Conservation (phyloP, 768 basidiomycete species). For the Mycena galericulata region DNA sequence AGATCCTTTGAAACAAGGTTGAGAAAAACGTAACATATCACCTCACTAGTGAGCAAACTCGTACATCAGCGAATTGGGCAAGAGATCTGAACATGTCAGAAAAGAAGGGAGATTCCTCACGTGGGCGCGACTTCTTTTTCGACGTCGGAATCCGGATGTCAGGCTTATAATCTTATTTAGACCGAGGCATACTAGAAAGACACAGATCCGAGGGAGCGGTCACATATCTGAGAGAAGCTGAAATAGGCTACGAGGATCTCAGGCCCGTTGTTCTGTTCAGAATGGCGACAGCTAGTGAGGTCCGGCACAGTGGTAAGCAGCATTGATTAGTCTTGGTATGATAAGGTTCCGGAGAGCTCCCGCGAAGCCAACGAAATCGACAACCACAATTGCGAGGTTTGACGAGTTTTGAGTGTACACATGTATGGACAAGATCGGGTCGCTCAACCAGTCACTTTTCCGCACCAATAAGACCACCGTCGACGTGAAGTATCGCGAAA, state of each 20-base stretch:
- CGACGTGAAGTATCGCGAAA: neutral
- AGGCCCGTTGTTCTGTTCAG: neutral
- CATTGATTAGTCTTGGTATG: slow-evolving; percentile 4
- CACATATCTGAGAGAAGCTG: slow-evolving; percentile 4
- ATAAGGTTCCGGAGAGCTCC: neutral
- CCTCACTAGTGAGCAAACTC: neutral
- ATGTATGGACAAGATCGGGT: neutral
- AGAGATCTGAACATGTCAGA: neutral
- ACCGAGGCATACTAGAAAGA: neutral
- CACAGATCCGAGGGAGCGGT: slow-evolving; percentile 32
- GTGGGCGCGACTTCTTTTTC: slow-evolving; percentile 19
- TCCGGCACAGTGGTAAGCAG: slow-evolving; percentile 20
- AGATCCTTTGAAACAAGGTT: neutral
- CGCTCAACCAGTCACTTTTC: slow-evolving; percentile 6
- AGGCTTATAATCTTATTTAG: slow-evolving; percentile 27
- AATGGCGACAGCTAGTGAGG: neutral
- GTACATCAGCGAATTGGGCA: slow-evolving; percentile 7
- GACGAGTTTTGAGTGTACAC: neutral
- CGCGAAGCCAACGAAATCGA: neutral
- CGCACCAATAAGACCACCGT: slow-evolving; percentile 9
- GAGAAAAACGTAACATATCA: neutral
- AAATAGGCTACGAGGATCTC: slow-evolving; percentile 18
- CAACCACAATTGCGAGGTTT: neutral
- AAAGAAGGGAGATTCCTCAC: slow-evolving; percentile 14
- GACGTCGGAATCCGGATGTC: slow-evolving; percentile 17